Evolutionary conservation across 768 basidiomycete species (phyloP).

Genomic region (Amanita rubescens): DNA sequence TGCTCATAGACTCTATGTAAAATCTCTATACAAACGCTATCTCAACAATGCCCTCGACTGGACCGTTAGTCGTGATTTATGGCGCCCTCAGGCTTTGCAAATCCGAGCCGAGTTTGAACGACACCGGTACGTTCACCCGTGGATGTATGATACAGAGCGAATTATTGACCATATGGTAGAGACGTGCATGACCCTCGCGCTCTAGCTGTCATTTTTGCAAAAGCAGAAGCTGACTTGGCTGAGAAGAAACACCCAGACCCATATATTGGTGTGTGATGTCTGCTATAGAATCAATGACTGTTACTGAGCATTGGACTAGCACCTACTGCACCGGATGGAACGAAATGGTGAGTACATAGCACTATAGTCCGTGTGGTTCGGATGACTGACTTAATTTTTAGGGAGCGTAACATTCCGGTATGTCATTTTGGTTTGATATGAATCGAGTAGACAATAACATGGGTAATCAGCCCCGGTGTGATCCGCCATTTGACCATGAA

Average conservation of each 20-base stretch:
- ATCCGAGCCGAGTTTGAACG: slow-evolving; percentile 91
- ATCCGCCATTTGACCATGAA: slow-evolving; percentile 60
- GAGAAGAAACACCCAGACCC: slow-evolving; percentile 81
- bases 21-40: slow-evolving; percentile 84
- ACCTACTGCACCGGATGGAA: slow-evolving; percentile 78
- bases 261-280: slow-evolving; percentile 67
- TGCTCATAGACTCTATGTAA: slow-evolving; percentile 78
- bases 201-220: slow-evolving; percentile 66
- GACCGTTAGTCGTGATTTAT: slow-evolving; percentile 79
- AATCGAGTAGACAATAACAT: background rate
- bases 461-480: slow-evolving; percentile 49
- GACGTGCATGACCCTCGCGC: slow-evolving; percentile 81
- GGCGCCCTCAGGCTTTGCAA: slow-evolving; percentile 77
- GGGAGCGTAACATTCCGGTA: slow-evolving; percentile 83
- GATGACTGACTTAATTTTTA: slow-evolving; percentile 17
- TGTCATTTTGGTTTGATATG: slow-evolving; percentile 17
- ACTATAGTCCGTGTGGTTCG: slow-evolving; percentile 7
- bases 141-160: background rate
- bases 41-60: slow-evolving; percentile 87
- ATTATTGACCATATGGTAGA: slow-evolving; percentile 30
- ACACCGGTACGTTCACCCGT: slow-evolving; percentile 63
- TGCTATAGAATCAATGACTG: background rate
- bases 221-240: slow-evolving; percentile 72
- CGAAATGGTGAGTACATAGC: slow-evolving; percentile 72
- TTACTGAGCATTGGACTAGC: slow-evolving; percentile 36